Conservation (phyloP, 2,329 filamentous ascomycete genomes). For the Aspergillus aculeatus region DNA sequence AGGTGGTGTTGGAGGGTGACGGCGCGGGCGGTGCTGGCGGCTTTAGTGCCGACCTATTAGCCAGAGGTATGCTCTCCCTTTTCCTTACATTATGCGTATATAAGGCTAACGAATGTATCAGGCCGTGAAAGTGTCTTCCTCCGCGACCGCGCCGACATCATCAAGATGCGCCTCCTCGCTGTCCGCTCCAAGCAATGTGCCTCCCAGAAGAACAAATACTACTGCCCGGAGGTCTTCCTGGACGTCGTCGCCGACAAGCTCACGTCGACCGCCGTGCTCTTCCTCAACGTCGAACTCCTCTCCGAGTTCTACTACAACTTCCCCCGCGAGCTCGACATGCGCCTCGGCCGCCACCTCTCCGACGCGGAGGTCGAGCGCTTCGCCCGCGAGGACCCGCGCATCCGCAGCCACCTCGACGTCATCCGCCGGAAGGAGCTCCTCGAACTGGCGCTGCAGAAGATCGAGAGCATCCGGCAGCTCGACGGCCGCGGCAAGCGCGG, state of each 20-base stretch:
- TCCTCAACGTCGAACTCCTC: conserved; percentile 93
- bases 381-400: conserved; percentile 87
- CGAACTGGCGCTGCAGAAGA: conserved; percentile 91
- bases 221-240: conserved; percentile 96
- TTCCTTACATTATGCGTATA: background rate
- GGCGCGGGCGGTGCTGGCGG: conserved; percentile 83
- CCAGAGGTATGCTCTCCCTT: conserved; percentile 63
- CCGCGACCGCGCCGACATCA: conserved; percentile 82
- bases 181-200: conserved; percentile 89
- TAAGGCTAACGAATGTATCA: conserved; percentile 36
- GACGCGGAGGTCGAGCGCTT: conserved; percentile 83
- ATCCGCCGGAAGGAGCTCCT: conserved; percentile 89
- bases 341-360: conserved; percentile 76
- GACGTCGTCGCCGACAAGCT: conserved; percentile 94
- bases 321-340: conserved; percentile 82
- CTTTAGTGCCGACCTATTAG: conserved; percentile 83
- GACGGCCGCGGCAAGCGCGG: conserved; percentile 70
- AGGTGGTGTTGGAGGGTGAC: conserved; percentile 80
- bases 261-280: conserved; percentile 90
- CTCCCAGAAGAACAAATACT: conserved; percentile 83
- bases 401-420: conserved; percentile 84
- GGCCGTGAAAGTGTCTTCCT: conserved; percentile 93
- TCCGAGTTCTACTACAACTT: conserved; percentile 99
- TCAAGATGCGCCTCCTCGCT: conserved; percentile 85
- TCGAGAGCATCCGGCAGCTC: conserved; percentile 82